These are phyloP conservation scores for Phyllosticta citriasiana DNA, from an alignment of 2,329 filamentous ascomycete species.

Conservation along the genomic window DNA sequence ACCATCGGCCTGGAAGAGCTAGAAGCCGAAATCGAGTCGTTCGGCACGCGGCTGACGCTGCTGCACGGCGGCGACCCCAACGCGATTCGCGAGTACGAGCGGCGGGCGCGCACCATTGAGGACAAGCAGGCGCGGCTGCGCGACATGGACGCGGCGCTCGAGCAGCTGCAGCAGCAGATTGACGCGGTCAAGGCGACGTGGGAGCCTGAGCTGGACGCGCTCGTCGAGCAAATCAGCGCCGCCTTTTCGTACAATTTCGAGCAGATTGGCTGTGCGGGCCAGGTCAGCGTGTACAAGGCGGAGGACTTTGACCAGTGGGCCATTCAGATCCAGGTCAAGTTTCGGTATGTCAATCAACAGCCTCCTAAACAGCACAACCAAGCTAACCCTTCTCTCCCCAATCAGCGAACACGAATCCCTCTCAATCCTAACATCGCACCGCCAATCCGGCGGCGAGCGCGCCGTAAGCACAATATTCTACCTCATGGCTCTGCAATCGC, in stretches of 20 bases:
- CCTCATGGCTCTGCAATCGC: constrained; percentile 91
- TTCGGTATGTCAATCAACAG: constrained; percentile 51
- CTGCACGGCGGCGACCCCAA: constrained; percentile 69
- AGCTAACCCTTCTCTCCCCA: constrained; percentile 6
- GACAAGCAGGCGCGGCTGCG: constrained; percentile 51
- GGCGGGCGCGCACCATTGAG: constrained; percentile 50
- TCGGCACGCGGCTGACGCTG: constrained; percentile 66
- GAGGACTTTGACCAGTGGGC: constrained; percentile 91
- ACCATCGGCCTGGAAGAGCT: constrained; percentile 45
- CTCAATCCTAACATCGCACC: constrained; percentile 77
- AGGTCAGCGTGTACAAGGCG: constrained; percentile 80
- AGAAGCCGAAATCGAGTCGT: constrained; percentile 62
- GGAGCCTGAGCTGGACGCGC: constrained; percentile 72
- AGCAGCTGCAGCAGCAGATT: constrained; percentile 52
- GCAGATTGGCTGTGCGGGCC: constrained; percentile 86
- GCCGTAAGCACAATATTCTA: constrained; percentile 98
- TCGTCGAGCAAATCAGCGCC: constrained; percentile 73
- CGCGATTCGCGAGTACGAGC: constrained; percentile 60
- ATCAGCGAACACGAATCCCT: constrained; percentile 67
- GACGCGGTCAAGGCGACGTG: constrained; percentile 58
- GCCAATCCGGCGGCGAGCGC: constrained; percentile 91
- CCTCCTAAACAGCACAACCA: background rate
- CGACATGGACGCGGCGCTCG: constrained; percentile 36
- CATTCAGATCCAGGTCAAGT: constrained; percentile 89
- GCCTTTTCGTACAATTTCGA: constrained; percentile 91